phyloP scores from a whole-genome alignment of 106 monocot genomes.

The Acanthochlamys bracteata region DNA sequence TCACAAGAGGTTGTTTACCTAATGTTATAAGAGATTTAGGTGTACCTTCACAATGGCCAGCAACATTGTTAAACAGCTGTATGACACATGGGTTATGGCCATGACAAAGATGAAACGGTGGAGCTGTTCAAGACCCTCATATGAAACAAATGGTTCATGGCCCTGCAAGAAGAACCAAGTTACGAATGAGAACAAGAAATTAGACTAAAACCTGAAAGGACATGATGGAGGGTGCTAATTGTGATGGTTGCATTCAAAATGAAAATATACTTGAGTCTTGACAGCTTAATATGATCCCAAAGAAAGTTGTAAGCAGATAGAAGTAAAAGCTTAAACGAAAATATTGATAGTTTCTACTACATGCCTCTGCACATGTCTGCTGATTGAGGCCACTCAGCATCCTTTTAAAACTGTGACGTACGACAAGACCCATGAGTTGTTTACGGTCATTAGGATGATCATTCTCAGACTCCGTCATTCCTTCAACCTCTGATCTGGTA shows the following conservation, averaged over 20 bases:
- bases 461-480: constrained; percentile 20
- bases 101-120: constrained; percentile 97
- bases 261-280: no score
- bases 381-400: constrained; percentile 26
- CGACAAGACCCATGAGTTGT: constrained; percentile 16
- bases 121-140: constrained; percentile 90
- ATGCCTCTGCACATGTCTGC: constrained; percentile 57
- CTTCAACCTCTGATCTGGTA: constrained; percentile 45
- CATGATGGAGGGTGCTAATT: no score
- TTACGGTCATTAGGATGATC: constrained; percentile 15
- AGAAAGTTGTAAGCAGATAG: no score
- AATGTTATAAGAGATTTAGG: no score
- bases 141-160: constrained; percentile 86
- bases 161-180: constrained; percentile 39
- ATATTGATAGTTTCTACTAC: constrained; percentile 5
- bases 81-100: constrained; percentile 94
- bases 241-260: no score
- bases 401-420: constrained; percentile 38
- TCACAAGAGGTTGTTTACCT: no score
- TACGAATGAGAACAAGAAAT: no score
- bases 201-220: no score
- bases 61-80: constrained; percentile 95
- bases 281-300: no score
- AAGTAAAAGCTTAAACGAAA: no score
- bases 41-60: constrained; percentile 87